Conservation (phyloP, 139 green algal species). For the Chlamydomonas sphaeroides region DNA sequence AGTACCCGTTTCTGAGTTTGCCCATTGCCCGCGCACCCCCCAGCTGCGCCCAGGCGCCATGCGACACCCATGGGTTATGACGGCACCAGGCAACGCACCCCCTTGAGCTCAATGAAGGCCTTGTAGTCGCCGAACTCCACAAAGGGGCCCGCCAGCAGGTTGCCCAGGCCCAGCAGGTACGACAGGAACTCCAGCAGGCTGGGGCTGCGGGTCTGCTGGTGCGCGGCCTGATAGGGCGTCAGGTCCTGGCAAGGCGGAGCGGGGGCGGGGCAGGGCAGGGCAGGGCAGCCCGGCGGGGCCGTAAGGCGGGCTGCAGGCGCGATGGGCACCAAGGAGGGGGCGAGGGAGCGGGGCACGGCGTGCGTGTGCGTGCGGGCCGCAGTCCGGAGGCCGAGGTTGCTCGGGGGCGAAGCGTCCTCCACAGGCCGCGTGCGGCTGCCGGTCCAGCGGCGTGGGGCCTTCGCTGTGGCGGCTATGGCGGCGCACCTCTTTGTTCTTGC, state of each 20-base stretch:
- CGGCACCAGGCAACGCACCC: too few relatives aligned
- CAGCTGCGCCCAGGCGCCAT: too few relatives aligned
- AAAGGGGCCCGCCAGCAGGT: conserved; percentile 85
- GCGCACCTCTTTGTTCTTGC: conserved; percentile 54
- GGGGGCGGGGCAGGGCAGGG: neutral
- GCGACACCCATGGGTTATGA: too few relatives aligned
- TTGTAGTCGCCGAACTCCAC: conserved; percentile 85
- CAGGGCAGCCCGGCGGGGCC: neutral
- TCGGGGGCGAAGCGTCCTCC: too few relatives aligned
- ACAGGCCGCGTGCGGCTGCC: too few relatives aligned
- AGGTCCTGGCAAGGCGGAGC: conserved; percentile 38
- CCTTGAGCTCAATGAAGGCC: conserved; percentile 73
- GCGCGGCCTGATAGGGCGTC: conserved; percentile 22
- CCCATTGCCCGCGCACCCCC: too few relatives aligned
- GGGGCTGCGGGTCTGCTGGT: conserved; percentile 45
- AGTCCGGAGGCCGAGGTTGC: too few relatives aligned
- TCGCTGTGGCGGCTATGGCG: too few relatives aligned
- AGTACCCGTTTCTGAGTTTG: too few relatives aligned
- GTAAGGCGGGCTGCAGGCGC: neutral
- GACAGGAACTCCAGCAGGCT: conserved; percentile 72
- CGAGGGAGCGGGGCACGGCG: too few relatives aligned
- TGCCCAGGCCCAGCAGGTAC: conserved; percentile 84
- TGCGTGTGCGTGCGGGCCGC: too few relatives aligned
- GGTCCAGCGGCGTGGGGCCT: too few relatives aligned
- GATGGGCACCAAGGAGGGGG: neutral